phyloP scores from a whole-genome alignment of 1,139 yeast genomes.

The Waltiozyma sp. region DNA sequence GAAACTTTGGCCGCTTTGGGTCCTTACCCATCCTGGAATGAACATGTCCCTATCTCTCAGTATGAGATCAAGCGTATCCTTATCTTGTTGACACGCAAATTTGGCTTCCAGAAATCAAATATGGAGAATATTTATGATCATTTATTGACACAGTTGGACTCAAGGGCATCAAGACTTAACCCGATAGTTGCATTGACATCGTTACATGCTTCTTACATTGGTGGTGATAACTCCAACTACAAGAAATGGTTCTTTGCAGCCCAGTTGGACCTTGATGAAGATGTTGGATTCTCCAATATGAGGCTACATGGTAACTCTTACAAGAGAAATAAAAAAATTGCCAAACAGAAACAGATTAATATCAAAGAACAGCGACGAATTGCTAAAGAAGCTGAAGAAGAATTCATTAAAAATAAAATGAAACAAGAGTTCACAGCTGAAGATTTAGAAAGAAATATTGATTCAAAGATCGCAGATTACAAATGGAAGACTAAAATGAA shows the following conservation, averaged over 20 bases:
- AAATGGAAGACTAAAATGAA: constrained; percentile 60
- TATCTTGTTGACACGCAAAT: constrained; percentile 38
- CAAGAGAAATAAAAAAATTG: constrained; percentile 23
- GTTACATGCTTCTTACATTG: constrained; percentile 62
- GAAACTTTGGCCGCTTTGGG: background rate
- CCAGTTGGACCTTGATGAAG: constrained; percentile 53
- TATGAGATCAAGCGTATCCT: constrained; percentile 48
- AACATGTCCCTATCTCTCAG: constrained; percentile 27
- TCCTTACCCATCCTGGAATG: constrained; percentile 17
- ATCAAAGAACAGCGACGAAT: constrained; percentile 21
- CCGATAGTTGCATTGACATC: constrained; percentile 45
- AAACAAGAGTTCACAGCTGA: constrained; percentile 22
- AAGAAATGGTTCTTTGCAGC: constrained; percentile 72
- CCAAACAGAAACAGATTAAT: constrained; percentile 24
- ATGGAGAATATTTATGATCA: constrained; percentile 58
- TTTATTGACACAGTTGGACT: constrained; percentile 50
- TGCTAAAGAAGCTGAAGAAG: constrained; percentile 21
- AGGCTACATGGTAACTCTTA: constrained; percentile 25
- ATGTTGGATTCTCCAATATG: constrained; percentile 37
- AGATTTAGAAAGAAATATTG: constrained; percentile 51
- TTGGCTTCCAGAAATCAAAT: constrained; percentile 58
- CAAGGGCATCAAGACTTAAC: constrained; percentile 56
- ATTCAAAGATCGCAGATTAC: constrained; percentile 40
- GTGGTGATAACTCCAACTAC: constrained; percentile 58
- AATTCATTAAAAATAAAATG: constrained; percentile 21